Evolutionary conservation across 352 stramenopile genomes (phyloP), one percentile per base, ranked within the genome.

Genomic region (Globisporangium paddicum): DNA sequence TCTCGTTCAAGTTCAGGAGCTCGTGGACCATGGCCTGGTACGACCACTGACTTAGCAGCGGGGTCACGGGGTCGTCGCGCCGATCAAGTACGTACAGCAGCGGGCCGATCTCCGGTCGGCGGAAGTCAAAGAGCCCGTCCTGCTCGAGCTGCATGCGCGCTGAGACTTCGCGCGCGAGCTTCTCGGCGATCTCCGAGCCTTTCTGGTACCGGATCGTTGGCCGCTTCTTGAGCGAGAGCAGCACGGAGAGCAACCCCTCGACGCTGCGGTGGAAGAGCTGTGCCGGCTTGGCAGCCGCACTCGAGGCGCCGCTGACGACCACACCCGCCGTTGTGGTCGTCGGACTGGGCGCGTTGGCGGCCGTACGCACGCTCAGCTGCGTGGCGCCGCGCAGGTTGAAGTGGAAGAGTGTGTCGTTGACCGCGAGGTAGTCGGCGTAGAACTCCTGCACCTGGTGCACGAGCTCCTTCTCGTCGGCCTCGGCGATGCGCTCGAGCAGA

Each of bases 11-110:
- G 11, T 95, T 94, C 37, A 99, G 71, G 40, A 99, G 76, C 80
- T 99, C 98, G 69, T 99, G 98, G 6, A 99, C 96, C 98, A 99
- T 99, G 23, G 97, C 97, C 73, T 98, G 95, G 68, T 98, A 98
- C 23, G 90, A 98, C 96, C 96, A 99, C 73, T 99, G 97, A 46
- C 81, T 96, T 52, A 99, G 78, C 47, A 99, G 70, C 25, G 98
- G 98, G 40, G 98, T 99, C 37, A 99, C 95, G 4, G 97, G 97
- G 85, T 99, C 98, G 66, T 99, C 97, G 57, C 96, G 90, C 45
- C 98, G 87, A 78, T 99, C 98, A 48, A 99, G 74, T 30, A 99
- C 89, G 45, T 99, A 93, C 38, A 94, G 62, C 28, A 94, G 59
- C n/a, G 85, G 85, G 49, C 77, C 74, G 42, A 90, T 73, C 54